These are phyloP conservation scores for Closterium sp. DNA, from an alignment of 139 green algal genomes.

Conservation along the genomic window DNA sequence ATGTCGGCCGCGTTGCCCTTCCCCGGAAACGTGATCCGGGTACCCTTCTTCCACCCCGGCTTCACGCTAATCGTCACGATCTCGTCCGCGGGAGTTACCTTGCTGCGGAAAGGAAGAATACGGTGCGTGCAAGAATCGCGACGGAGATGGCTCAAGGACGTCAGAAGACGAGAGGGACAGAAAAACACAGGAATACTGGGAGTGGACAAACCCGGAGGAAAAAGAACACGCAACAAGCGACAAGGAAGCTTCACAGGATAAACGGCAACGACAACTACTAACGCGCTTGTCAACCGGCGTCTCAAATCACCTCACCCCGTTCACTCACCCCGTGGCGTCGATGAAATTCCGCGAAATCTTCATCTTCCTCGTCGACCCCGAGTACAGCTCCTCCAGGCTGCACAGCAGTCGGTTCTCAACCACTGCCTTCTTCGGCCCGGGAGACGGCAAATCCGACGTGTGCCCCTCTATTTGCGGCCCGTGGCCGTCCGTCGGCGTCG, in stretches of 20 bases:
- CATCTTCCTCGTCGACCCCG: constrained; percentile 68
- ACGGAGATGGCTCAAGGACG: neutral
- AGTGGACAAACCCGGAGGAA: too few species aligned
- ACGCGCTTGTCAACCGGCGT: neutral
- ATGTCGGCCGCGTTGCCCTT: constrained; percentile 87
- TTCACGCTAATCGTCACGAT: constrained; percentile 82
- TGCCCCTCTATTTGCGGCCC: neutral
- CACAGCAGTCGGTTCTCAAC: constrained; percentile 55
- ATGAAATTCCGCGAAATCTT: constrained; percentile 62
- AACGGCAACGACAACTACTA: neutral
- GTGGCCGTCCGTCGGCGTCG: neutral
- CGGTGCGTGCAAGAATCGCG: neutral
- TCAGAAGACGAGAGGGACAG: neutral
- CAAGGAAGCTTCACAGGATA: neutral
- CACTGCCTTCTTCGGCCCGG: constrained; percentile 35
- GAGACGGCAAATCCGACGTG: neutral
- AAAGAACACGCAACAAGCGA: neutral
- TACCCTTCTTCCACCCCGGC: constrained; percentile 92
- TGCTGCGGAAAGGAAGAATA: constrained; percentile 1
- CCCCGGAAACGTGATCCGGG: constrained; percentile 82
- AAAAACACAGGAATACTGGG: neutral
- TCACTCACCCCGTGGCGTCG: constrained; percentile 54
- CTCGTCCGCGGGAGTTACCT: constrained; percentile 61
- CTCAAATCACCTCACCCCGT: neutral
- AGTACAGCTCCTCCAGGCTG: constrained; percentile 67